Evolutionary conservation across 495 filamentous ascomycete genomes (phyloP).

Genomic region (Penicillium subrubescens): DNA sequence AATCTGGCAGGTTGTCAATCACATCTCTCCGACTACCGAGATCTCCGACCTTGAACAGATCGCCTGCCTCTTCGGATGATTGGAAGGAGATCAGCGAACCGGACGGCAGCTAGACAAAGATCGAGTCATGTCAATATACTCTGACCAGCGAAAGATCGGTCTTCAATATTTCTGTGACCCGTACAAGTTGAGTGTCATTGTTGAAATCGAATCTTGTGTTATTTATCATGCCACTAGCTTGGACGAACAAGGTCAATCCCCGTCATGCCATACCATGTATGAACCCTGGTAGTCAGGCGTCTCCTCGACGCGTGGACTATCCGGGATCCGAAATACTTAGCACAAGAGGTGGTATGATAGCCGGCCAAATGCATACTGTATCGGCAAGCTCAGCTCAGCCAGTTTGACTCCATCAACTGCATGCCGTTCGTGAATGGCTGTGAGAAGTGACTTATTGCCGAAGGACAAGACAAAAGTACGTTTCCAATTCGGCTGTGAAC

Average conservation of each 20-base stretch:
- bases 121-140: neutral
- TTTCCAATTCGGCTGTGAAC: neutral
- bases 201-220: neutral
- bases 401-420: neutral
- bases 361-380: neutral
- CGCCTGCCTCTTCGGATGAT: neutral
- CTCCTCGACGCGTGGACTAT: neutral
- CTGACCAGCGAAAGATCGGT: neutral
- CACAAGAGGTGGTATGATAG: neutral
- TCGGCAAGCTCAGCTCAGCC: neutral
- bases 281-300: neutral
- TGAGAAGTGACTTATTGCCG: neutral
- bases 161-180: neutral
- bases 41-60: neutral
- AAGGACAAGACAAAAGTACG: neutral
- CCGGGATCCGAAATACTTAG: neutral
- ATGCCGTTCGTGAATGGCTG: neutral
- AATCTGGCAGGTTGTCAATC: conserved; percentile 4
- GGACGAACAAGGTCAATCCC: neutral
- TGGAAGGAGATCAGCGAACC: neutral
- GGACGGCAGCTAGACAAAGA: neutral
- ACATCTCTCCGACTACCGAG: neutral
- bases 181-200: neutral
- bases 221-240: neutral
- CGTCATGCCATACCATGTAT: neutral